These are phyloP conservation scores for Aphanomyces stellatus DNA, from an alignment of 352 stramenopile genomes.

Conservation along the genomic window DNA sequence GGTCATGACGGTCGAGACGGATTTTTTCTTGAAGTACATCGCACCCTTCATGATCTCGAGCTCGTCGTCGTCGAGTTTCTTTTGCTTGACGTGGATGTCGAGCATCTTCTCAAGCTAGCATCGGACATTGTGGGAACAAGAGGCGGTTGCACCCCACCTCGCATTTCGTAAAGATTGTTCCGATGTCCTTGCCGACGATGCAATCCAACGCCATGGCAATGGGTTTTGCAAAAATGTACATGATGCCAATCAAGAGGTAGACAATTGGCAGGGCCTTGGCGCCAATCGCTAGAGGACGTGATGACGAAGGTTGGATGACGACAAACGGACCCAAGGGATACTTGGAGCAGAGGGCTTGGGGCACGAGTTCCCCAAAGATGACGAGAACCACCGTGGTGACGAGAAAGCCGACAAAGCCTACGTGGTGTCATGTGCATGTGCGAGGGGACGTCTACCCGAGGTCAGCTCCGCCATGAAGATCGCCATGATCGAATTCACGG, in stretches of 20 bases:
- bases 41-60: conserved; percentile 92
- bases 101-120: conserved; percentile 92
- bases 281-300: conserved; percentile 26
- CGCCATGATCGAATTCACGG: conserved; percentile 95
- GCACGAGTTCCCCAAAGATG: conserved; percentile 92
- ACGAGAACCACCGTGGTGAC: conserved; percentile 92
- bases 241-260: conserved; percentile 79
- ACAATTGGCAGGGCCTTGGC: conserved; percentile 83
- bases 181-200: conserved; percentile 89
- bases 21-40: conserved; percentile 67
- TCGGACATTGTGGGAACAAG: no score
- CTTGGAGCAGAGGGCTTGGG: conserved; percentile 87
- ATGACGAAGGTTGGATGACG: neutral
- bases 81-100: conserved; percentile 92
- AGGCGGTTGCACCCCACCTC: conserved; percentile 14
- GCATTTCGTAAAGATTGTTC: conserved; percentile 89
- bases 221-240: conserved; percentile 89
- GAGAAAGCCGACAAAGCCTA: conserved; percentile 86
- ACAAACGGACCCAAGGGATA: conserved; percentile 78
- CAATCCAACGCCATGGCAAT: conserved; percentile 87
- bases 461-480: conserved; percentile 94
- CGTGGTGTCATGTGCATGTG: neutral
- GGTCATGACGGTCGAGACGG: conserved; percentile 88
- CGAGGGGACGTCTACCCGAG: conserved; percentile 28
- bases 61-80: conserved; percentile 89